Percentiles rank a stretch among this genome's conserved stretches.
These are phyloP conservation scores for Cladosporium sp. DNA, from an alignment of 2,329 filamentous ascomycete species.

Conservation along the genomic window DNA sequence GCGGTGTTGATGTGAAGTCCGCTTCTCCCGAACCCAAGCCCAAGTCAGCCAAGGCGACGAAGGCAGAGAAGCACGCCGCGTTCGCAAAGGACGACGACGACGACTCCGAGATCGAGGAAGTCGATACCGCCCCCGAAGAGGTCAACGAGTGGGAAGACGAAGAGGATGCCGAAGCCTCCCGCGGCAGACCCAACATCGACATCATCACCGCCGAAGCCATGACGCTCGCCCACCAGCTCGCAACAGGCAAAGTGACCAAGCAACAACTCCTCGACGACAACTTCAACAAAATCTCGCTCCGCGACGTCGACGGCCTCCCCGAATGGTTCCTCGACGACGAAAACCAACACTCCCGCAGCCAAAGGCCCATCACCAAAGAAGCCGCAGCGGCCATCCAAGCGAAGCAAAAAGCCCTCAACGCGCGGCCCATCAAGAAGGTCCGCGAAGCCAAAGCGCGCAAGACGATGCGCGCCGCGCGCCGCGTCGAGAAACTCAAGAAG, in stretches of 20 bases:
- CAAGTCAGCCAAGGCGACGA: conserved; percentile 5
- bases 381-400: conserved; percentile 90
- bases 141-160: conserved; percentile 29
- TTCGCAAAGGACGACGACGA: conserved; percentile 23
- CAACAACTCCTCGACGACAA: conserved; percentile 81
- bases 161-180: conserved; percentile 30
- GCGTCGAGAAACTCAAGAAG: conserved; percentile 90
- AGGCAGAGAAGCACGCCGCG: conserved; percentile 17
- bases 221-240: conserved; percentile 90
- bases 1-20: conserved; percentile 34
- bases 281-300: conserved; percentile 90
- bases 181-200: conserved; percentile 73
- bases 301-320: conserved; percentile 83
- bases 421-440: conserved; percentile 97
- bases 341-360: conserved; percentile 70
- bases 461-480: conserved; percentile 90
- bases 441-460: conserved; percentile 93
- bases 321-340: conserved; percentile 99
- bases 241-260: conserved; percentile 74
- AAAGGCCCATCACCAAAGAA: conserved; percentile 87
- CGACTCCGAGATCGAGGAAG: conserved; percentile 25
- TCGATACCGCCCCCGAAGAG: conserved; percentile 31
- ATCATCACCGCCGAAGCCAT: conserved; percentile 99
- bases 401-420: conserved; percentile 87
- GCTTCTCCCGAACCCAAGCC: conserved; percentile 21